Base-by-base conservation (phyloP, 106 monocot species). In the Posidonia australis region DNA sequence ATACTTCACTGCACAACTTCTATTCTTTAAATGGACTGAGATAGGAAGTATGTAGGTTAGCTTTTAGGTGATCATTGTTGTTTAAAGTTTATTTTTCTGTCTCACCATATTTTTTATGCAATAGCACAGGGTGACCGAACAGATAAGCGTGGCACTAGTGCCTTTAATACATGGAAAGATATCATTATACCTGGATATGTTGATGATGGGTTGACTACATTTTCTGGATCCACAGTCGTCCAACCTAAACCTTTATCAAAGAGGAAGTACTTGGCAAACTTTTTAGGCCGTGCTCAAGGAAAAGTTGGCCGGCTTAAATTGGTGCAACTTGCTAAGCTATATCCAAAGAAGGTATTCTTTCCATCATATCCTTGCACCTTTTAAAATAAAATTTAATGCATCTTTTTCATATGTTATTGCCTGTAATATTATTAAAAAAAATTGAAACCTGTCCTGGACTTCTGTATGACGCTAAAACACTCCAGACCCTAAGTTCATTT, bases 151-250 rank as follows among this genome's bases (percentile, higher is more conserved):
- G 87, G 83, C 49, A 79, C 75, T 53, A 98, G 90, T 68, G 90
- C 96, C 62, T 98, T 90, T 77, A 87, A 85, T 66, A 82, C 96
- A 54, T 98, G 90, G 96, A 98, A 98, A 76, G 96, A 98, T 73
- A 87, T 98, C 54, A 87, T 98, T 41, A 87, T 98, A 32, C 96
- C 96, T 66, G 96, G 96, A 14, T 90, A 98, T 83, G 90, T 98
- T 58, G 90, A 98, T 65, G 96, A 98, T 83, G 78, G 77, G 25
- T 81, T 98, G 82, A 90, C 84, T 30, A 71, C 64, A 55, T 53
- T 73, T 57, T 51, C 67, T 70, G 83, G 76, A 3, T 69, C 83
- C 23, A 46, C 70, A 24, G 42, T 71, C 10, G 84, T 90, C 20
- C 63, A 77, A 72, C 96, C 96, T 56, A 60, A 90, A 48, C 87